Base-by-base conservation (phyloP, 306 rosid genomes). In the Inga leiocalycina region DNA sequence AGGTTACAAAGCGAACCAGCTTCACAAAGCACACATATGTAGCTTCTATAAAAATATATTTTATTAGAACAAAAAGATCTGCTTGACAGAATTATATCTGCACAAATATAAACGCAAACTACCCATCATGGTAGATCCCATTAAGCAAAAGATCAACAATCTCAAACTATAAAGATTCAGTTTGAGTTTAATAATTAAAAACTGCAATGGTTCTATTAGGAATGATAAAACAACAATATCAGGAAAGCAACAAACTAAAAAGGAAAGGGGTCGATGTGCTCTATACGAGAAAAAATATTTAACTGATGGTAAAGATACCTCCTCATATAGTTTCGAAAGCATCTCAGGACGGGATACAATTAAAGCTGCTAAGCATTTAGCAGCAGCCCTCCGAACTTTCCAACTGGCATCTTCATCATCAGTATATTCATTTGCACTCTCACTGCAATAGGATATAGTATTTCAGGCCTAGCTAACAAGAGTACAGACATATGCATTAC, bases 321-420 rank as follows among this genome's bases (percentile, higher is more conserved):
- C 97, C 78, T 91, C 98, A 81, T 94, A 97, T 43, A 97, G 91
- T 88, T 86, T 92, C 22, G 98, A 84, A 74, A 97, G 97, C 93
- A 94, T 89, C 90, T 97, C 94, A 75, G 99, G 99, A 77, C 98
- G 97, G 78, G 99, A 97, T 68, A 97, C 97, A 49, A 94, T 92
- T 86, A 97, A 83, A 69, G 98, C 99, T 6, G 99, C 96, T 83
- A 97, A 89, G 93, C 99, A 97, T 91, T 97, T 94, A 67, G 99
- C 98, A 44, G 99, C 97, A 71, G 99, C 98, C 82, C 99, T 90
- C 87, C 99, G 91, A 76, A 97, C 98, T 87, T 97, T 97, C 99
- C 99, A 97, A 90, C 98, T 97, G 78, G 91, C 94, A 88, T 97
- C 99, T 85, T 97, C 99, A 88, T 97, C 99, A 86, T 97, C 99